These are phyloP conservation scores for Baudoinia panamericana DNA, from an alignment of 495 filamentous ascomycete genomes.

Conservation along the genomic window DNA sequence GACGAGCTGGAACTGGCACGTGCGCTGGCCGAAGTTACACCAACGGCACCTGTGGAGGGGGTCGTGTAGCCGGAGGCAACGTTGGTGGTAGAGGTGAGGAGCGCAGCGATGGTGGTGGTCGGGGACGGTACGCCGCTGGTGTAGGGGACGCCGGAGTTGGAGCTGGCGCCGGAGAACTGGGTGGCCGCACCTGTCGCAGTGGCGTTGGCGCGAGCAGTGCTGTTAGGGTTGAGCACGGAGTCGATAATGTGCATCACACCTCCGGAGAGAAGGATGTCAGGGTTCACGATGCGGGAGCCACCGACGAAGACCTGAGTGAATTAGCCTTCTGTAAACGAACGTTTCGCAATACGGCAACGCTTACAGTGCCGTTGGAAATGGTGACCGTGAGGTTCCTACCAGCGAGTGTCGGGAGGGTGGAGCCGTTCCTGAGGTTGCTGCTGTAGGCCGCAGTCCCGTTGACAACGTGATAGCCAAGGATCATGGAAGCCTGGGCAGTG, in stretches of 20 bases:
- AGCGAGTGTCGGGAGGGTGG: slow-evolving; percentile 33
- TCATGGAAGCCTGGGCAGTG: slow-evolving; percentile 32
- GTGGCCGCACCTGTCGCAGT: neutral
- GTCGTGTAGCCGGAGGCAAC: slow-evolving; percentile 8
- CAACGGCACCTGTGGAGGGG: neutral
- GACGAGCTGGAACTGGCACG: slow-evolving; percentile 4
- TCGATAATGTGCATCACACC: slow-evolving; percentile 59
- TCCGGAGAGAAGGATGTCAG: slow-evolving; percentile 49
- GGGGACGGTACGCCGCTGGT: slow-evolving; percentile 28
- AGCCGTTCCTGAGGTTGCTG: slow-evolving; percentile 32
- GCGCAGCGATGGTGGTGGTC: slow-evolving; percentile 13
- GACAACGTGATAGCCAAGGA: slow-evolving; percentile 49
- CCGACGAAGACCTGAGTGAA: slow-evolving; percentile 48
- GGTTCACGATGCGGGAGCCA: slow-evolving; percentile 39
- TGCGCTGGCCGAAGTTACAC: neutral
- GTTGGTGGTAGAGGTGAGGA: slow-evolving; percentile 3
- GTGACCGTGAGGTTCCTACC: slow-evolving; percentile 41
- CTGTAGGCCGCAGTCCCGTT: slow-evolving; percentile 41
- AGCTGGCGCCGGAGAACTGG: slow-evolving; percentile 27
- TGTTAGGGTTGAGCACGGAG: slow-evolving; percentile 49
- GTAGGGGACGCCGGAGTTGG: slow-evolving; percentile 24
- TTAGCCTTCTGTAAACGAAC: too few relatives aligned
- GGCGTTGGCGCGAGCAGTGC: slow-evolving; percentile 6
- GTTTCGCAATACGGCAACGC: too few relatives aligned
- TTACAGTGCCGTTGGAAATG: slow-evolving; percentile 34